Percentiles rank a stretch among this genome's conserved stretches.
Conservation (phyloP, 768 basidiomycete species). For the Tylopilus subfusipes region DNA sequence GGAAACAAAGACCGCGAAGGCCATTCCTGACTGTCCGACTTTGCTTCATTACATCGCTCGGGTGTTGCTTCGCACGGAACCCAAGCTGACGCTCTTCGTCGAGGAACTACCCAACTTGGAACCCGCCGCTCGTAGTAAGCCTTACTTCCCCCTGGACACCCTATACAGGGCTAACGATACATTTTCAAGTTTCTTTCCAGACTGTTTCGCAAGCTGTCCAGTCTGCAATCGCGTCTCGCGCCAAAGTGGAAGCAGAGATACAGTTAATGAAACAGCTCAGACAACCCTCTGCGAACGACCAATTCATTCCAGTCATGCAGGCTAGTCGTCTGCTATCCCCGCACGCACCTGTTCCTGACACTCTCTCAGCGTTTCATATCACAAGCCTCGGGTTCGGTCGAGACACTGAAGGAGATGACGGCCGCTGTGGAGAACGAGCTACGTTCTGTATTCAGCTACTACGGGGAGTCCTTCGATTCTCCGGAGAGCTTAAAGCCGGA, state of each 20-base stretch:
- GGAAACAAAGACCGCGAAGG: slow-evolving; percentile 75
- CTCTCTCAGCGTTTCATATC: slow-evolving; percentile 25
- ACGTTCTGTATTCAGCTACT: slow-evolving; percentile 59
- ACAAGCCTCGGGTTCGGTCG: slow-evolving; percentile 49
- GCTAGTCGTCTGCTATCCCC: slow-evolving; percentile 30
- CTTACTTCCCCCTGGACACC: background rate
- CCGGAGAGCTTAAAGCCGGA: slow-evolving; percentile 71
- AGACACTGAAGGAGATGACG: slow-evolving; percentile 64
- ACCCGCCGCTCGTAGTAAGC: slow-evolving; percentile 72
- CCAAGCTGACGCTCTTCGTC: slow-evolving; percentile 63
- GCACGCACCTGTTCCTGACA: background rate
- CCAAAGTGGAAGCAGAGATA: slow-evolving; percentile 57
- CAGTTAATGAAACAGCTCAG: slow-evolving; percentile 35
- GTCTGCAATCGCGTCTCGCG: slow-evolving; percentile 52
- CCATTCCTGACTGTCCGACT: slow-evolving; percentile 71
- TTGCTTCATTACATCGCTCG: slow-evolving; percentile 88
- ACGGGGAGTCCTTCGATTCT: slow-evolving; percentile 68
- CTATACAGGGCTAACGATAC: background rate
- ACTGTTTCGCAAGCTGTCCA: slow-evolving; percentile 58
- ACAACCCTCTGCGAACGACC: slow-evolving; percentile 44
- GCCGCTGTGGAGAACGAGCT: slow-evolving; percentile 57
- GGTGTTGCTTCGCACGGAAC: slow-evolving; percentile 64
- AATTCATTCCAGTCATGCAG: slow-evolving; percentile 68
- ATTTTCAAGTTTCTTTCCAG: slow-evolving; percentile 65
- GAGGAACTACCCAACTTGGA: slow-evolving; percentile 81